phyloP scores from a whole-genome alignment of 129 eudicot genomes.

The Chrysanthemum seticuspe region DNA sequence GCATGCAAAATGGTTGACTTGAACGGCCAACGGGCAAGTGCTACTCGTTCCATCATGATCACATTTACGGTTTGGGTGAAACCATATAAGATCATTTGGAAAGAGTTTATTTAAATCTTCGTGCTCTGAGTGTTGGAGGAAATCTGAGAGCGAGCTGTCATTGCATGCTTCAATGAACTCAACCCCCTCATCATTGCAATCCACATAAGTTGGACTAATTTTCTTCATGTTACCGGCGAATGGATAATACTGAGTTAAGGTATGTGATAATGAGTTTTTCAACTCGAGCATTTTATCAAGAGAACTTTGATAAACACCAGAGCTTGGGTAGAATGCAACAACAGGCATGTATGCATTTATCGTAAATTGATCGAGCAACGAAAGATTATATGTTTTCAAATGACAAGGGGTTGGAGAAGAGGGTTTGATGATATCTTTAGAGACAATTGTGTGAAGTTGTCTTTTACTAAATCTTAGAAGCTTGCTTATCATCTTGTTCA shows the following conservation, averaged over 20 bases:
- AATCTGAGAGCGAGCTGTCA: neutral
- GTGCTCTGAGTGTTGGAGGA: neutral
- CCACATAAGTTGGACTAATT: neutral
- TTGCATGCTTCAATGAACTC: slow-evolving; percentile 11
- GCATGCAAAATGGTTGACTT: too few relatives aligned
- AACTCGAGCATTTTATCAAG: neutral
- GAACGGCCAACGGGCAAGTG: too few relatives aligned
- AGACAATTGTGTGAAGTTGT: too few relatives aligned
- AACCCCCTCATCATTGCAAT: slow-evolving; percentile 28
- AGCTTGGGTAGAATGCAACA: slow-evolving; percentile 3
- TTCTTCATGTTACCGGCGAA: neutral
- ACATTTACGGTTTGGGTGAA: neutral
- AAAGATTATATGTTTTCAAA: neutral
- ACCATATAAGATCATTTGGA: slow-evolving; percentile 7
- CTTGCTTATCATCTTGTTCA: too few relatives aligned
- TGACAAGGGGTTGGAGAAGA: too few relatives aligned
- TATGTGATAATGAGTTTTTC: slow-evolving; percentile 24
- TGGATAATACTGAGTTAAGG: neutral
- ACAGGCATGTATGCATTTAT: neutral
- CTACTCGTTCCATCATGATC: neutral
- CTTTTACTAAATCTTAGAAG: too few relatives aligned
- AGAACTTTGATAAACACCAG: neutral
- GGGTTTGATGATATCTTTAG: too few relatives aligned
- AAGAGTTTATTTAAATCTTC: neutral
- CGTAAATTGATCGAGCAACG: slow-evolving; percentile 11